Evolutionary conservation across 306 rosid species (phyloP).

Genomic region (Rubus idaeus): DNA sequence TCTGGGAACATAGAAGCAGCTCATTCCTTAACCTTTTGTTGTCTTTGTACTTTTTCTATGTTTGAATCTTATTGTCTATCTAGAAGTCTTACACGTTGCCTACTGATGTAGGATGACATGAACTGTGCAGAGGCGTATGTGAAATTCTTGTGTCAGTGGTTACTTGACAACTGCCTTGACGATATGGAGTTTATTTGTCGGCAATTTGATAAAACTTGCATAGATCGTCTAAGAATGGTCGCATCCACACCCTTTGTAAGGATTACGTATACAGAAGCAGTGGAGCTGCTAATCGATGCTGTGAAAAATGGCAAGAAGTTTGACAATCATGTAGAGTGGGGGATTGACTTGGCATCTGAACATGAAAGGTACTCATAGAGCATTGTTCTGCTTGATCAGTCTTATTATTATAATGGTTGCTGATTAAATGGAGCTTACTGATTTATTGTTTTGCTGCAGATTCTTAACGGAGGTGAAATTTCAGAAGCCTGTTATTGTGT

Average conservation of each 20-base stretch:
- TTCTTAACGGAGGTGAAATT: conserved; percentile 82
- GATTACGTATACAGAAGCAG: conserved; percentile 82
- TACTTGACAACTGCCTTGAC: conserved; percentile 82
- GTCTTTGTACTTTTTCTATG: conserved; percentile 11
- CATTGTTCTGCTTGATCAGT: conserved; percentile 1
- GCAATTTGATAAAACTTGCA: conserved; percentile 78
- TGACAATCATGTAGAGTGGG: conserved; percentile 96
- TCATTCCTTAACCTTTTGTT: background rate
- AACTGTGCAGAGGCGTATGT: conserved; percentile 96
- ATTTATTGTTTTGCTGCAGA: conserved; percentile 43
- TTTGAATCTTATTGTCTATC: background rate
- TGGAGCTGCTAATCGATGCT: conserved; percentile 71
- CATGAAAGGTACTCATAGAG: conserved; percentile 72
- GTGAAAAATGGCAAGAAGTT: conserved; percentile 76
- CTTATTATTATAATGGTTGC: background rate
- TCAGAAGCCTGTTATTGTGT: conserved; percentile 91
- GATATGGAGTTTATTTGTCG: conserved; percentile 89
- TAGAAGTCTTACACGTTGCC: conserved; percentile 14
- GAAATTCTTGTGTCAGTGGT: conserved; percentile 81
- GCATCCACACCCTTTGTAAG: conserved; percentile 74
- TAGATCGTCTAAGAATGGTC: conserved; percentile 75
- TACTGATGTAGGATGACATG: conserved; percentile 77
- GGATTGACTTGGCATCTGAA: conserved; percentile 90
- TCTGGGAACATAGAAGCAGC: background rate
- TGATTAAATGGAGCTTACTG: conserved; percentile 18